Base-by-base conservation (phyloP, 306 rosid species). In the Morella rubra region DNA sequence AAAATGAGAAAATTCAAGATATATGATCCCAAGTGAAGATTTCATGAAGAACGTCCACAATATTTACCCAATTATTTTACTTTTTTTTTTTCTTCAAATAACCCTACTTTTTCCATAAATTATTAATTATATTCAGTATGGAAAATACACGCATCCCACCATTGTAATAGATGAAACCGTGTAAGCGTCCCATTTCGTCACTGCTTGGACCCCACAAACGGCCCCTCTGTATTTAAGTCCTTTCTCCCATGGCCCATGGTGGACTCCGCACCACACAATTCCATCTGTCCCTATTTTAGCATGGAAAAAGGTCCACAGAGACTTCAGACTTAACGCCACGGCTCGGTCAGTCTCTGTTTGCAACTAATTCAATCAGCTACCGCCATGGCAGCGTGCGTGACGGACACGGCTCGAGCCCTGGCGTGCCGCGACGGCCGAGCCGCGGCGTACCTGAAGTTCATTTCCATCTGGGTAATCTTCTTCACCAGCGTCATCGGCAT, bases 401-500 rank as follows among this genome's bases (percentile, higher is more conserved):
- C 79, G 4, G 88, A 89, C 81, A 9, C 77, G 37, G 71, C 86
- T 22, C 85, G 92, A 60, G 72, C 82, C 44, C 59, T 82, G 5
- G 79, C 80, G 0, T 92, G 97, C 85, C 82, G 97, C 7, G 88
- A 95, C 81, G 78, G 88, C 1, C 24, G 15, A 10, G 99, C 97
- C 8, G 97, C 97, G 16, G 67, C 85, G 0, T 89, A 90, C 55
- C 87, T 95, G 6, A 95, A 92, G 78, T 5, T 84, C 2, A 5
- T 86, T 11, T 92, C 99, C 1, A 87, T 95, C 55, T 81, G 85
- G 85, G 80, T 87, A 5, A 95, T 95, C 66, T 92, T 95, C 89
- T 9, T 82, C 77, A 90, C 97, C 4, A 92, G 97, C 86, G 77
- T 86, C 79, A 73, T 72, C 10, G 99, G 99, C 68, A 91, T 95